Evolutionary conservation across 177 flowering plant genomes (phyloP).

Genomic region (Vitis hybrid): DNA sequence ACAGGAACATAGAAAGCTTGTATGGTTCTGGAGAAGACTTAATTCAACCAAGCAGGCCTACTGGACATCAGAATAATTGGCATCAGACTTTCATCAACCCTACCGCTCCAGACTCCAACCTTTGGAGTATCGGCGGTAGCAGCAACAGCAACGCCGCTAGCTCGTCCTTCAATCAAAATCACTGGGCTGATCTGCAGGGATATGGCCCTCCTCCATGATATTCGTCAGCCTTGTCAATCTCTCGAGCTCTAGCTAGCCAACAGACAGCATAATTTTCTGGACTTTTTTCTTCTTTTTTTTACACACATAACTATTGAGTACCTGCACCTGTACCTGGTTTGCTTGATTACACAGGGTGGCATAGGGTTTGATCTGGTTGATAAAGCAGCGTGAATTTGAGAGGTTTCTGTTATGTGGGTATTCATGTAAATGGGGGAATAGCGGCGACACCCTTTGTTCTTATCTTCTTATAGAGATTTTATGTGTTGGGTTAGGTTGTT

Average conservation of each 20-base stretch:
- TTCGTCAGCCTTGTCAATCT: background rate
- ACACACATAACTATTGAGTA: no score
- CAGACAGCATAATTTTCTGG: background rate
- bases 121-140: conserved; percentile 18
- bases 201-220: conserved; percentile 26
- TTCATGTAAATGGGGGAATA: conserved; percentile 13
- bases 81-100: conserved; percentile 18
- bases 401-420: conserved; percentile 14
- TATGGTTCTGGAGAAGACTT: conserved; percentile 11
- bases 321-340: background rate
- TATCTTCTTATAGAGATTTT: background rate
- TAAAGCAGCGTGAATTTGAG: background rate
- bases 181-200: conserved; percentile 34
- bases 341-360: conserved; percentile 5
- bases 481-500: conserved; percentile 9
- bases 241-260: no score
- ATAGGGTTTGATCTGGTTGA: conserved; percentile 5
- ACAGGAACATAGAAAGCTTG: background rate
- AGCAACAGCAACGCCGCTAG: conserved; percentile 1
- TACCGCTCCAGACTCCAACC: background rate
- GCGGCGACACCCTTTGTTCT: conserved; percentile 1
- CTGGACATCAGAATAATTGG: conserved; percentile 22
- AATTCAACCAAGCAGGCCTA: conserved; percentile 16
- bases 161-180: conserved; percentile 21
- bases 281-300: conserved; percentile 1